These are phyloP conservation scores for Cryptosporidium tyzzeri DNA, from an alignment of 169 alveolate species.

Conservation along the genomic window DNA sequence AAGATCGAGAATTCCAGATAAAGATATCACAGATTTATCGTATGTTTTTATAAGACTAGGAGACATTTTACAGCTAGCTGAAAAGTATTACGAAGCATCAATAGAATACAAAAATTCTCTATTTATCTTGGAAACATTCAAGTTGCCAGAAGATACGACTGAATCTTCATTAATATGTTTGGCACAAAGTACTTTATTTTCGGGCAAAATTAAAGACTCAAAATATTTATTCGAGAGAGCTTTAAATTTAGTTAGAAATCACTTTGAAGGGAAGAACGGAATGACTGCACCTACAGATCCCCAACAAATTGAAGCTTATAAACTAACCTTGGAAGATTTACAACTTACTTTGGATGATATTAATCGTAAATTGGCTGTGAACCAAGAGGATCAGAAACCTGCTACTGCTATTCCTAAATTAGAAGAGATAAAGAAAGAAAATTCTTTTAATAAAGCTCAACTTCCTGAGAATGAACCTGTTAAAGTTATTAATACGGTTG, in stretches of 20 bases:
- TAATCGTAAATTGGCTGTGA: slow-evolving; percentile 39
- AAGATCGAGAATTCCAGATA: slow-evolving; percentile 41
- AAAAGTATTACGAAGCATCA: slow-evolving; percentile 57
- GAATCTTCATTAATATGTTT: slow-evolving; percentile 68
- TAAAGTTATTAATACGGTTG: slow-evolving; percentile 57
- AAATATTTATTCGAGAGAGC: slow-evolving; percentile 53
- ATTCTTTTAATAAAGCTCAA: slow-evolving; percentile 36
- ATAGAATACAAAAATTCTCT: slow-evolving; percentile 52
- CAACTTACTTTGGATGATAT: slow-evolving; percentile 72
- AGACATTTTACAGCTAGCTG: slow-evolving; percentile 64
- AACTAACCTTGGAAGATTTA: slow-evolving; percentile 60
- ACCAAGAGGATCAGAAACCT: slow-evolving; percentile 54
- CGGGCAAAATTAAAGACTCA: slow-evolving; percentile 55
- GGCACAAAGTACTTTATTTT: slow-evolving; percentile 71
- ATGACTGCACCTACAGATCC: slow-evolving; percentile 37
- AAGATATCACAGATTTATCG: slow-evolving; percentile 60
- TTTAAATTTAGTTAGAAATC: slow-evolving; percentile 11
- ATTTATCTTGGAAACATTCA: slow-evolving; percentile 49
- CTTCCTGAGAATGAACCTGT: slow-evolving; percentile 55
- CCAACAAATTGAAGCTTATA: slow-evolving; percentile 43
- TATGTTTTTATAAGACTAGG: slow-evolving; percentile 62
- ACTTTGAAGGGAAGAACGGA: slow-evolving; percentile 59
- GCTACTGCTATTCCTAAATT: slow-evolving; percentile 63
- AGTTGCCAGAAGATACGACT: slow-evolving; percentile 26
- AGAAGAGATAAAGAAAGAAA: slow-evolving; percentile 58